Base-by-base conservation (phyloP, 306 rosid genomes). In the Begonia fuchsioides region DNA sequence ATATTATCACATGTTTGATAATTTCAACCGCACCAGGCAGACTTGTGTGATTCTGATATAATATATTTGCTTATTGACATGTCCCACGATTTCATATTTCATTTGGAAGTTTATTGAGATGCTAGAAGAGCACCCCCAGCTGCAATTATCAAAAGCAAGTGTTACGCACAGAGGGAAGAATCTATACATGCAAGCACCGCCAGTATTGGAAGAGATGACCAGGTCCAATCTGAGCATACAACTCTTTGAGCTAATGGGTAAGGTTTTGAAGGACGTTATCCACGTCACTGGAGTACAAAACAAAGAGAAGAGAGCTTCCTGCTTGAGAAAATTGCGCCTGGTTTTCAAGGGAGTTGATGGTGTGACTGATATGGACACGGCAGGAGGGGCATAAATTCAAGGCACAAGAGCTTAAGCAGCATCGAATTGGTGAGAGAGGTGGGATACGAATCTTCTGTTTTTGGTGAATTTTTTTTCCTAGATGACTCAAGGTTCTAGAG, bases 141-240 rank as follows among this genome's bases (percentile, higher is more conserved):
- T 90, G 65, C 64, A 53, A 35, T 65, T 90, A 61, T 68, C 86
- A n/a, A 86, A 82, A 72, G 93, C 83, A n/a, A 85, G 96, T 53
- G 51, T 90, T 52, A 63, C 78, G 5, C 83, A 81, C 53, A 62
- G 63, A 66, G 93, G 96, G 57, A 82, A 75, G 80, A 90, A 73
- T 68, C 69, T 85, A 11, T 85, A 81, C 77, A 85, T 90, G 95
- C 95, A 90, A 68, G 96, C 96, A 6, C 98, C 96, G 13, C 94
- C 93, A 3, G 78, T 85, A 8, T 73, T 90, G 71, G 98, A 90
- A 67, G 95, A 90, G 74, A 81, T 90, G 98, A 90, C 98, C 50
- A 60, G 94, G 67, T 77, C 95, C 17, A 90, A 90, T 74, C 70
- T 90, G 61, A 57, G 68, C 52, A 18, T 60, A 20, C 43, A 77